Conservation (phyloP, 2,329 filamentous ascomycete genomes). For the Tolypocladium inflatum region DNA sequence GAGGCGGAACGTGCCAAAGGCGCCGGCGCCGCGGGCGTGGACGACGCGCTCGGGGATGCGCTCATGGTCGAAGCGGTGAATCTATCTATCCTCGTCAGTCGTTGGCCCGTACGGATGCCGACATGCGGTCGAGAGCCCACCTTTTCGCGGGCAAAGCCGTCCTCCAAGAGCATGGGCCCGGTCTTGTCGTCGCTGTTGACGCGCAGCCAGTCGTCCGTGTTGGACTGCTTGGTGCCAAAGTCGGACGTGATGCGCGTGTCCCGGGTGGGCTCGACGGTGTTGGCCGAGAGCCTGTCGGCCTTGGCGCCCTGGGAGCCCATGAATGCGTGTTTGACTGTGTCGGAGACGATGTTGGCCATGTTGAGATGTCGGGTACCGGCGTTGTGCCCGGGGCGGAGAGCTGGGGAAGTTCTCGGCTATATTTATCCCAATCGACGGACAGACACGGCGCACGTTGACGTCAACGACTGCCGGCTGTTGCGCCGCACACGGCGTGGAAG, state of each 20-base stretch:
- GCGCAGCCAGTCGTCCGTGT: conserved; percentile 71
- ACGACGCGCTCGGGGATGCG: conserved; percentile 51
- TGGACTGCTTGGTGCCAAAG: conserved; percentile 62
- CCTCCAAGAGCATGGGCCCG: conserved; percentile 62
- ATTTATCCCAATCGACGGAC: not conserved
- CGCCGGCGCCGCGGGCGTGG: conserved; percentile 60
- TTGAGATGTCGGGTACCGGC: not conserved
- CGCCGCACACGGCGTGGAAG: not conserved
- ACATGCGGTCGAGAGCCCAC: conserved; percentile 24
- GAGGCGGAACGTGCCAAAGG: conserved; percentile 61
- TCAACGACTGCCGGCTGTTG: not conserved
- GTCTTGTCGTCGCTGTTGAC: conserved; percentile 51
- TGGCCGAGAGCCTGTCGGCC: conserved; percentile 47
- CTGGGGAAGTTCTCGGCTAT: not conserved
- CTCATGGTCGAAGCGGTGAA: conserved; percentile 62
- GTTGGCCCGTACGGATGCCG: conserved; percentile 2
- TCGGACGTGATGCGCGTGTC: conserved; percentile 63
- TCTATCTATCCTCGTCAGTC: conserved; percentile 45
- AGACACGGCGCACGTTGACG: not conserved
- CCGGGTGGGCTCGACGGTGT: conserved; percentile 49
- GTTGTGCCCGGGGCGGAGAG: not conserved
- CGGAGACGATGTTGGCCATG: not conserved
- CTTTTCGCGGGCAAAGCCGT: conserved; percentile 53
- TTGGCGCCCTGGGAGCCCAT: conserved; percentile 41
- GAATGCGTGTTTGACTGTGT: not conserved